Conservation (phyloP, 2,329 filamentous ascomycete genomes). For the Magnaporthiopsis incrustans region DNA sequence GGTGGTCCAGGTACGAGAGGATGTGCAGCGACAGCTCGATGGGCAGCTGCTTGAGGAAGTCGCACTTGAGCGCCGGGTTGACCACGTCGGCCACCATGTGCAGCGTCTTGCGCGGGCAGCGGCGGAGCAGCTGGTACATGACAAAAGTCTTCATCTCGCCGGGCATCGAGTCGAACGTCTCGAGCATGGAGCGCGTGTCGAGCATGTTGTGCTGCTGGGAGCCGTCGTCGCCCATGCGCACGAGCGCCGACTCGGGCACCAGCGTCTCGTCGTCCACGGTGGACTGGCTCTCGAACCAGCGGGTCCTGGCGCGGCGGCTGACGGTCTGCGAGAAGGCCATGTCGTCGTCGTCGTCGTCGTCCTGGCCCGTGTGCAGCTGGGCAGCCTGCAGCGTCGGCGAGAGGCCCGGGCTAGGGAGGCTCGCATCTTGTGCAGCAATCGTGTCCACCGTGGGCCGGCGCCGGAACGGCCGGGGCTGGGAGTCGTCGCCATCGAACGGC, state of each 20-base stretch:
- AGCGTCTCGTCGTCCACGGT: conserved; percentile 23
- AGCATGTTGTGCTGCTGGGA: conserved; percentile 45
- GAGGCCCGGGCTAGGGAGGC: conserved; percentile 86
- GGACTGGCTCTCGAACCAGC: conserved; percentile 31
- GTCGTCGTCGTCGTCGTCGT: conserved; percentile 36
- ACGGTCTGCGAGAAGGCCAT: conserved; percentile 23
- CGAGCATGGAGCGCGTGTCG: conserved; percentile 79
- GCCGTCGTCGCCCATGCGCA: not conserved
- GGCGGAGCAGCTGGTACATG: conserved; percentile 89
- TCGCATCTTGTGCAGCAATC: conserved; percentile 74
- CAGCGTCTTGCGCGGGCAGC: conserved; percentile 80
- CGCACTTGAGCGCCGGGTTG: conserved; percentile 89
- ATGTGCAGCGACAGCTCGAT: conserved; percentile 83
- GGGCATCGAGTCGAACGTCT: conserved; percentile 86
- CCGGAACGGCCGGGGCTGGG: conserved; percentile 39
- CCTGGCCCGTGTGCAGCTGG: conserved; percentile 33
- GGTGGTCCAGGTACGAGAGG: conserved; percentile 75
- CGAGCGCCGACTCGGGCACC: not conserved
- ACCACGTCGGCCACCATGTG: conserved; percentile 86
- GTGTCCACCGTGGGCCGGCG: conserved; percentile 54
- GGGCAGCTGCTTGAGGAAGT: conserved; percentile 79
- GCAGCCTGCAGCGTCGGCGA: conserved; percentile 81
- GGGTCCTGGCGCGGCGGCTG: conserved; percentile 23
- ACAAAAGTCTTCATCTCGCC: conserved; percentile 89
- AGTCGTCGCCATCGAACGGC: conserved; percentile 45